phyloP scores from a whole-genome alignment of 495 filamentous ascomycete genomes.

The Penicillium macrosclerotiorum region DNA sequence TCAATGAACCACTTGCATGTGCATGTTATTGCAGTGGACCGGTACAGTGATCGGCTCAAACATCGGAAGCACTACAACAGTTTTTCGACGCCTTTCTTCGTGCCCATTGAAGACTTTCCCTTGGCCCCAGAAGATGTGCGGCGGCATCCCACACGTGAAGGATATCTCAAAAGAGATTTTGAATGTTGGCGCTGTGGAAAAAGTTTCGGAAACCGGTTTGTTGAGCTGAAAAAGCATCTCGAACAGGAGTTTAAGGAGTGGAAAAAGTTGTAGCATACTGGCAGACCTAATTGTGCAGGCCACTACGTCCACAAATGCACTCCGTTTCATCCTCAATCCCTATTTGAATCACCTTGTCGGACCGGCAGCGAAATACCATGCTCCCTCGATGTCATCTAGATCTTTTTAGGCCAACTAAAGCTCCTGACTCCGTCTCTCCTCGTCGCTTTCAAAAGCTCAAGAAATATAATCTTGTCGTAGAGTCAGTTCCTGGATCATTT shows the following conservation, averaged over 20 bases:
- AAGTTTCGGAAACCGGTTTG: slow-evolving; percentile 70
- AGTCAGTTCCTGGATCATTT: too few species aligned
- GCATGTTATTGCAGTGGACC: slow-evolving; percentile 78
- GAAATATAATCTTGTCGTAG: too few species aligned
- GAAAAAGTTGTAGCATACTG: slow-evolving; percentile 58
- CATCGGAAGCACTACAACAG: slow-evolving; percentile 89
- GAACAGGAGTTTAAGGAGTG: slow-evolving; percentile 77
- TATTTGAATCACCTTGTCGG: too few species aligned
- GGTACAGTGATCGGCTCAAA: slow-evolving; percentile 65
- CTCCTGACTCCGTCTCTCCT: too few species aligned
- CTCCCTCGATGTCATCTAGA: too few species aligned
- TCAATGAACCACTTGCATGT: slow-evolving; percentile 92
- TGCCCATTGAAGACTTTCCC: slow-evolving; percentile 79
- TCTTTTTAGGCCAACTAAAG: too few species aligned
- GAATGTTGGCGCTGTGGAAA: slow-evolving; percentile 82
- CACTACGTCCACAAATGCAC: slow-evolving; percentile 10
- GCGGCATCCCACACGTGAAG: slow-evolving; percentile 50
- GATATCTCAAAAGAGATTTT: slow-evolving; percentile 62
- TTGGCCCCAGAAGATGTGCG: slow-evolving; percentile 60
- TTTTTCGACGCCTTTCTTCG: slow-evolving; percentile 85
- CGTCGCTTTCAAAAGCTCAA: too few species aligned
- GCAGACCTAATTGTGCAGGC: slow-evolving; percentile 4
- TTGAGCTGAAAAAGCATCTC: slow-evolving; percentile 75
- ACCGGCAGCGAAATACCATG: too few species aligned
- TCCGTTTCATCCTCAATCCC: too few species aligned